Conservation (phyloP, 2,329 filamentous ascomycete species). For the Trichocomaceae sp. region DNA sequence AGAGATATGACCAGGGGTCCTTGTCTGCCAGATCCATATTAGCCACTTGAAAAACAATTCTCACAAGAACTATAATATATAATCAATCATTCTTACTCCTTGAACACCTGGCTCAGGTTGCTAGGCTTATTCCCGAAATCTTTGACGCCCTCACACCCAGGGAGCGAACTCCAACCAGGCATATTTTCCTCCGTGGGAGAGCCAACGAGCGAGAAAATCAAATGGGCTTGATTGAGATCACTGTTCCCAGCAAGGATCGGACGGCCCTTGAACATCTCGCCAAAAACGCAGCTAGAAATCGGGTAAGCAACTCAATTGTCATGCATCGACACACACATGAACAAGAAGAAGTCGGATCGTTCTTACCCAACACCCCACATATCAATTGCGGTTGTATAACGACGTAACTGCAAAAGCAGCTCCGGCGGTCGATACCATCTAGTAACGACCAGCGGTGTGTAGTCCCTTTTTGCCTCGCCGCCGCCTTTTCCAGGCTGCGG, state of each 20-base stretch:
- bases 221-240: constrained; percentile 80
- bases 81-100: constrained; percentile 48
- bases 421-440: constrained; percentile 96
- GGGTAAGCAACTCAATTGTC: background rate
- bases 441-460: constrained; percentile 94
- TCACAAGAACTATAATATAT: background rate
- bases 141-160: constrained; percentile 69
- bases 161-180: constrained; percentile 81
- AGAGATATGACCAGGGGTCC: constrained; percentile 69
- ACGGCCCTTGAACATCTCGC: constrained; percentile 91
- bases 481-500: constrained; percentile 72
- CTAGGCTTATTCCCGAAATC: constrained; percentile 55
- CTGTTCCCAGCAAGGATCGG: constrained; percentile 87
- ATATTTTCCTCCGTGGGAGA: constrained; percentile 84
- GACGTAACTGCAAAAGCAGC: constrained; percentile 75
- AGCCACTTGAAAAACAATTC: background rate
- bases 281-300: constrained; percentile 77
- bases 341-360: constrained; percentile 21
- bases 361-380: constrained; percentile 93
- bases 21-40: constrained; percentile 39
- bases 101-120: constrained; percentile 67
- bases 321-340: background rate
- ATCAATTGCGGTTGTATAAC: constrained; percentile 96
- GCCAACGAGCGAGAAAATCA: constrained; percentile 90
- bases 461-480: constrained; percentile 79